Percentiles rank a stretch among this genome's conserved stretches.
Evolutionary conservation across 805 yeast genomes (phyloP).

Genomic region (Priceomyces carsonii): DNA sequence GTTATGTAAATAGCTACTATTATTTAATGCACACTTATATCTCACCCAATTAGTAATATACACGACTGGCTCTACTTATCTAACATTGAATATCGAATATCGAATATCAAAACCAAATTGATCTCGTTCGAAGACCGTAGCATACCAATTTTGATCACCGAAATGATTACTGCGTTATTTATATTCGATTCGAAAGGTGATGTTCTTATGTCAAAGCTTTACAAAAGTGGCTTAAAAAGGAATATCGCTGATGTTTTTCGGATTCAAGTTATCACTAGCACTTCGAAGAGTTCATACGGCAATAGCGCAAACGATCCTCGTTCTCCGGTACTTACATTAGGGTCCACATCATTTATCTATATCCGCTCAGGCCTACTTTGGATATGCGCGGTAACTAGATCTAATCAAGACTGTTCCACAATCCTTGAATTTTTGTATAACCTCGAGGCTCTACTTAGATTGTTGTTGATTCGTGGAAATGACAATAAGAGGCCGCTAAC

Average conservation of each 20-base stretch:
- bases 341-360: slow-evolving; percentile 88
- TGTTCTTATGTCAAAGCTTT: slow-evolving; percentile 70
- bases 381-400: slow-evolving; percentile 86
- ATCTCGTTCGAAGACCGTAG: no score
- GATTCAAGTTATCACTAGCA: slow-evolving; percentile 81
- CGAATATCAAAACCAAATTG: no score
- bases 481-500: slow-evolving; percentile 14
- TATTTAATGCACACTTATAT: no score
- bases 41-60: no score
- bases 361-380: slow-evolving; percentile 64
- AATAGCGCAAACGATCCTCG: slow-evolving; percentile 23
- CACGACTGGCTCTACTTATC: no score
- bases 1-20: no score
- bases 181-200: slow-evolving; percentile 82
- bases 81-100: no score
- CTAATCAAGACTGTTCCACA: slow-evolving; percentile 80
- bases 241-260: slow-evolving; percentile 86
- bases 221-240: slow-evolving; percentile 73
- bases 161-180: slow-evolving; percentile 88
- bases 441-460: slow-evolving; percentile 53
- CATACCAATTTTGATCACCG: no score
- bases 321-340: slow-evolving; percentile 67
- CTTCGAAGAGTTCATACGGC: slow-evolving; percentile 17
- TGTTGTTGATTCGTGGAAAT: slow-evolving; percentile 16
- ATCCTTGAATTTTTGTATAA: slow-evolving; percentile 77